Evolutionary conservation across 2,329 filamentous ascomycete genomes (phyloP), one percentile per base, ranked within the genome.

Genomic region (Cladosporium sp.): DNA sequence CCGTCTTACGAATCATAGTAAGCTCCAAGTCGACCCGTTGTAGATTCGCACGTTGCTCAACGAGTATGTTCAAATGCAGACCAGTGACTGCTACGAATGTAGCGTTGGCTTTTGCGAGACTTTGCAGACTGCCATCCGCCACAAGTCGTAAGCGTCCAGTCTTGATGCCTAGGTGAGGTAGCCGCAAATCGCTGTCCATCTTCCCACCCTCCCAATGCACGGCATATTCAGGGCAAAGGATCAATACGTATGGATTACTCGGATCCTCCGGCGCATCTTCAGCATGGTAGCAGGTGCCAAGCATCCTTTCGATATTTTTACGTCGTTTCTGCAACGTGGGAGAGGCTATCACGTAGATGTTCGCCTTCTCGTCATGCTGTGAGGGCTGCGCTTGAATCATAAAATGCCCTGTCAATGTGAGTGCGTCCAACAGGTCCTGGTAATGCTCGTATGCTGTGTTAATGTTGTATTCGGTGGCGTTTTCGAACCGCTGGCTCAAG

Each of bases 401-500:
- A 73, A 98, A 96, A 76, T 99, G 95, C 2, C 91, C 92, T 0
- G 91, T 90, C 49, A 90, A 84, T 13, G 92, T 87, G 10, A 99
- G 84, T 26, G 91, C 87, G 70, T 96, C 91, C 69, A 93, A 91
- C 28, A 99, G 85, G 43, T 91, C 88, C 66, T 89, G 88, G 67
- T 96, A 83, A 67, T 86, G 85, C 34, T 91, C 88, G 10, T 86
- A 84, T 5, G 86, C 81, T 63, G 93, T 85, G 39, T 90, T 89
- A 74, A 98, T 90, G 76, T 91, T 97, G 78, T 95, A 97, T 77
- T 99, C 95, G 11, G 93, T 96, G 5, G 92, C 91, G 74, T 99
- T 98, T 77, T 99, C 95, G 74, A 99, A 99, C 66, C 94, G 89
- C 75, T 97, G 91, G 71, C 91, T 93, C 63, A 99, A 79, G 75